Conservation (phyloP, 257 asterid genomes). For the Petunia axillaris region DNA sequence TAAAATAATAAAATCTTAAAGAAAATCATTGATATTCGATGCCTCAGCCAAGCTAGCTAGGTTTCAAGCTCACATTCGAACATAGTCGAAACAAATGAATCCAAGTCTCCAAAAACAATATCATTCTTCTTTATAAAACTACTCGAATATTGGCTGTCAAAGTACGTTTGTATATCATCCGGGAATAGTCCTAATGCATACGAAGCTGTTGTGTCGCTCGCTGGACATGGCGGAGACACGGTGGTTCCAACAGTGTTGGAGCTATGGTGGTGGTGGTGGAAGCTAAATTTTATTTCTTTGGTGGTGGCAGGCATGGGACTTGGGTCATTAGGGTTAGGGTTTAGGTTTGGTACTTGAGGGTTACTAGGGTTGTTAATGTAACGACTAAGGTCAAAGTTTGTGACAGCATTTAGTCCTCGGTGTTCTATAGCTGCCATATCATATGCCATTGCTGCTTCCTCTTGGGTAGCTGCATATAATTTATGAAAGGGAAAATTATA, state of each 20-base stretch:
- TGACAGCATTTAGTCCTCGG: conserved; percentile 61
- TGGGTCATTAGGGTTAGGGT: conserved; percentile 22
- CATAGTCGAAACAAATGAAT: conserved; percentile 53
- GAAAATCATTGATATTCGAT: no score
- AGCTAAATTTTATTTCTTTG: conserved; percentile 34
- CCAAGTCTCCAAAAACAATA: conserved; percentile 60
- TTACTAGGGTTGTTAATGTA: conserved; percentile 38
- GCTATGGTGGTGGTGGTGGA: conserved; percentile 41
- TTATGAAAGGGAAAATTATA: not conserved
- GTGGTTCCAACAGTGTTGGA: conserved; percentile 40
- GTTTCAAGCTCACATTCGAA: conserved; percentile 65
- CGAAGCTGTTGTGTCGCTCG: conserved; percentile 33
- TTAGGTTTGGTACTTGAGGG: not conserved
- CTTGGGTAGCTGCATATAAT: conserved; percentile 53
- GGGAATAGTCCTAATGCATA: conserved; percentile 62
- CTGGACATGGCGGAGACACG: conserved; percentile 26
- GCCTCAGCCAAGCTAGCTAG: conserved; percentile 17
- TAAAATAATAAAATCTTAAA: no score
- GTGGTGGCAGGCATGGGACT: conserved; percentile 28
- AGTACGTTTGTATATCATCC: conserved; percentile 86
- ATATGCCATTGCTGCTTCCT: conserved; percentile 73
- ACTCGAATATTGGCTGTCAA: conserved; percentile 73
- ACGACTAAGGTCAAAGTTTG: conserved; percentile 62
- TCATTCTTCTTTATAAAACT: conserved; percentile 60
- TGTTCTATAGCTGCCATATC: conserved; percentile 69